Evolutionary conservation across 2,329 filamentous ascomycete genomes (phyloP).

Genomic region (Graphiopsis chlorocephala): DNA sequence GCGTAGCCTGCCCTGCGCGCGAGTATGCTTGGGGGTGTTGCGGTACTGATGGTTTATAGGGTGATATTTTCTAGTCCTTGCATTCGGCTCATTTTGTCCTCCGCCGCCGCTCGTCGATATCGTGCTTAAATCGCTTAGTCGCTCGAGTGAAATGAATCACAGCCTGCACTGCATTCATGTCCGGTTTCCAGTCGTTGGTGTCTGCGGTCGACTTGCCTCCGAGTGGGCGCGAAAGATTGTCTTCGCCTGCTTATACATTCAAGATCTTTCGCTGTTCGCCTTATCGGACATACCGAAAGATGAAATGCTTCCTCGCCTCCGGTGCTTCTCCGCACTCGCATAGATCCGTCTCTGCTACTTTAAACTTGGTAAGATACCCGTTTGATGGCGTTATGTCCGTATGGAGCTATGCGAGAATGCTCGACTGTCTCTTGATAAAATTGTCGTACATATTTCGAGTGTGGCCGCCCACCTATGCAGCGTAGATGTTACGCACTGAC

Average conservation of each 20-base stretch:
- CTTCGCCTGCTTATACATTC: no score
- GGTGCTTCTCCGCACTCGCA: not conserved
- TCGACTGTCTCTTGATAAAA: not conserved
- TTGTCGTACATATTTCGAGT: constrained; percentile 1
- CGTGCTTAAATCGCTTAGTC: no score
- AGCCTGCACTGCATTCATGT: no score
- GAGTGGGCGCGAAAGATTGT: no score
- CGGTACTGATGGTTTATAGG: not conserved
- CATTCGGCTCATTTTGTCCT: no score
- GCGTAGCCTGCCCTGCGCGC: not conserved
- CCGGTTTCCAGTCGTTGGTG: no score
- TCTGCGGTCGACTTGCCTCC: no score
- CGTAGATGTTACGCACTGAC: constrained; percentile 1
- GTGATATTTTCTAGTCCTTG: no score
- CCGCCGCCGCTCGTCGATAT: no score
- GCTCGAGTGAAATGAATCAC: no score
- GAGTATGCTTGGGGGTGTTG: not conserved
- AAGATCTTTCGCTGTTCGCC: no score
- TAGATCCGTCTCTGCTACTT: not conserved
- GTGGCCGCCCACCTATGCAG: not conserved
- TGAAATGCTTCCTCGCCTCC: constrained; percentile 3
- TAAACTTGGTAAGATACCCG: not conserved
- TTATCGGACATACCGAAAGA: no score
- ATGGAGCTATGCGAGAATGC: not conserved
- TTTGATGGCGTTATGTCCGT: not conserved